phyloP scores from a whole-genome alignment of 257 asterid species.

The Solanum paucissectum region DNA sequence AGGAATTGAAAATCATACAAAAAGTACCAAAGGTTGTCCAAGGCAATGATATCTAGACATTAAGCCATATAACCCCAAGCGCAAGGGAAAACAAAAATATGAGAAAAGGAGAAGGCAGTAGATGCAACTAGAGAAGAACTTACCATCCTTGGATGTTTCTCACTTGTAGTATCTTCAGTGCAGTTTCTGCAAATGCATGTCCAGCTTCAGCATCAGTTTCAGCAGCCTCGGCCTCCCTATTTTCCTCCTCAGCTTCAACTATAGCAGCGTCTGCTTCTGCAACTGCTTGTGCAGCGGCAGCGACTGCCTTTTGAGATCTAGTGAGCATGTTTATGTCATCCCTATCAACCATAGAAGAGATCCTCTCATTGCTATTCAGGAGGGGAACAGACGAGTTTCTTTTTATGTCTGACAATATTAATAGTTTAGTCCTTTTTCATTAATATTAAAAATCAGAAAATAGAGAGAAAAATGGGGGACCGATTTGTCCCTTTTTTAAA shows the following conservation, averaged over 20 bases:
- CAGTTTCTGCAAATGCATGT: constrained; percentile 17
- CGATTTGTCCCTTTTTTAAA: no score
- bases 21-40: neutral
- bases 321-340: no score
- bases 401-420: constrained; percentile 4
- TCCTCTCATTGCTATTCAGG: constrained; percentile 12
- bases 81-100: neutral
- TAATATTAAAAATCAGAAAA: no score
- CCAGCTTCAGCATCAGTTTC: no score
- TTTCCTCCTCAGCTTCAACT: no score
- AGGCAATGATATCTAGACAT: neutral
- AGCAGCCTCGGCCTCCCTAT: no score
- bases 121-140: neutral
- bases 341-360: constrained; percentile 1
- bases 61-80: neutral
- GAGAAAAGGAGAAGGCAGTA: neutral
- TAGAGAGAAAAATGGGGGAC: no score
- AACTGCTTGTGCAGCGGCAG: no score
- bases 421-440: no score
- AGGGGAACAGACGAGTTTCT: constrained; percentile 9
- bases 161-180: constrained; percentile 17
- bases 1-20: neutral
- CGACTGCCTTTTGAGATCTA: no score
- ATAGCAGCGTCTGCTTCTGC: no score
- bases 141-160: constrained; percentile 21